A percentile compares a stretch with the other conserved stretches of the same genome.
Conservation (phyloP, 2,329 filamentous ascomycete species). For the Periconia digitata region DNA sequence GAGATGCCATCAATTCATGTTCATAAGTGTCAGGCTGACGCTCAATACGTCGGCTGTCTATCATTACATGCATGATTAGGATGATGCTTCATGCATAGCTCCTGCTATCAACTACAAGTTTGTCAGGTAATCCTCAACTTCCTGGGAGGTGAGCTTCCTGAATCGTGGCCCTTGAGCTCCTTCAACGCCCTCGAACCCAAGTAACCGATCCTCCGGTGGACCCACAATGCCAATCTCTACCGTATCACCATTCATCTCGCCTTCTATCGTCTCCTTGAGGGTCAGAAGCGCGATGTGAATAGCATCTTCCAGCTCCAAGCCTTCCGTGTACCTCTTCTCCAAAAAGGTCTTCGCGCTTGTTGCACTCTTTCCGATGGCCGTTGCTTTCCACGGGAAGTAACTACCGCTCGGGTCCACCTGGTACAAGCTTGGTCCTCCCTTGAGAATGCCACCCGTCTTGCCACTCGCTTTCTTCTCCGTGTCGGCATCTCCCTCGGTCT, state of each 20-base stretch:
- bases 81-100: not conserved
- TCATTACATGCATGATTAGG: conserved; percentile 14
- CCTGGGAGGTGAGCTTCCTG: conserved; percentile 92
- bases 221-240: conserved; percentile 99
- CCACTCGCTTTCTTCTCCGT: conserved; percentile 70
- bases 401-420: conserved; percentile 98
- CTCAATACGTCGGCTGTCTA: conserved; percentile 11
- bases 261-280: conserved; percentile 98
- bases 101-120: conserved; percentile 69
- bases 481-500: conserved; percentile 54
- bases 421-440: conserved; percentile 95
- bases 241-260: conserved; percentile 98
- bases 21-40: conserved; percentile 9
- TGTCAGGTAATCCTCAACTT: conserved; percentile 99
- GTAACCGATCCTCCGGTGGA: conserved; percentile 86
- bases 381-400: conserved; percentile 99
- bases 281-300: conserved; percentile 98
- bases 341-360: conserved; percentile 98
- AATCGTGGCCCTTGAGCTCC: conserved; percentile 83
- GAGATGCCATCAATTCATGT: conserved; percentile 17
- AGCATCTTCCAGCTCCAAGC: conserved; percentile 93
- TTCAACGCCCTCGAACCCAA: conserved; percentile 88
- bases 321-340: conserved; percentile 98
- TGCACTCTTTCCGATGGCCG: conserved; percentile 97
- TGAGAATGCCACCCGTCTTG: conserved; percentile 93